These are phyloP conservation scores for Sugiyamaella paludigena DNA, from an alignment of 1,139 yeast genomes.

Conservation along the genomic window DNA sequence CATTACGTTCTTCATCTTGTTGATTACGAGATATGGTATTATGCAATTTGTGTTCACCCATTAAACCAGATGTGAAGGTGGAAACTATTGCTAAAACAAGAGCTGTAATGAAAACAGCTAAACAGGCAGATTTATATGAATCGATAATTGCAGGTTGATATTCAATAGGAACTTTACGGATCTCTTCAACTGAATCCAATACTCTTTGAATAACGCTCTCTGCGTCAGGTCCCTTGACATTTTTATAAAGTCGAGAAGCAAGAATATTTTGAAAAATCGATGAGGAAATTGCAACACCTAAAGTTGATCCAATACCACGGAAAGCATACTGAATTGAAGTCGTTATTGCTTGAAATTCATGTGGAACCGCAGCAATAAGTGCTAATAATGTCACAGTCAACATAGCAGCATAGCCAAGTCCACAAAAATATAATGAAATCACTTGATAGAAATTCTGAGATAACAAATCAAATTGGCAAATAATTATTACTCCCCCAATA, in stretches of 20 bases:
- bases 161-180: slow-evolving; percentile 50
- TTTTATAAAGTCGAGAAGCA: slow-evolving; percentile 35
- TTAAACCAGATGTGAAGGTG: slow-evolving; percentile 31
- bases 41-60: slow-evolving; percentile 44
- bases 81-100: slow-evolving; percentile 43
- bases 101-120: slow-evolving; percentile 53
- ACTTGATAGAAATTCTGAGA: slow-evolving; percentile 56
- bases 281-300: slow-evolving; percentile 67
- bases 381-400: slow-evolving; percentile 67
- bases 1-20: neutral
- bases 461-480: slow-evolving; percentile 22
- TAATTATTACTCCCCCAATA: slow-evolving; percentile 46
- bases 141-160: slow-evolving; percentile 46
- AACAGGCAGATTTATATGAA: slow-evolving; percentile 52
- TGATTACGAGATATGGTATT: slow-evolving; percentile 20
- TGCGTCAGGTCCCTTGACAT: slow-evolving; percentile 36
- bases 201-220: slow-evolving; percentile 50
- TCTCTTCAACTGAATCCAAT: slow-evolving; percentile 55
- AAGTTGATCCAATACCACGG: slow-evolving; percentile 69
- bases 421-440: slow-evolving; percentile 49
- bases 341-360: slow-evolving; percentile 64
- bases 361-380: slow-evolving; percentile 62
- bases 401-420: slow-evolving; percentile 58
- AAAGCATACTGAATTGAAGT: slow-evolving; percentile 76
- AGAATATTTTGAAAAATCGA: slow-evolving; percentile 56